These are phyloP conservation scores for Nitzschia inconspicua DNA, from an alignment of 108 stramenopile species.

Conservation along the genomic window DNA sequence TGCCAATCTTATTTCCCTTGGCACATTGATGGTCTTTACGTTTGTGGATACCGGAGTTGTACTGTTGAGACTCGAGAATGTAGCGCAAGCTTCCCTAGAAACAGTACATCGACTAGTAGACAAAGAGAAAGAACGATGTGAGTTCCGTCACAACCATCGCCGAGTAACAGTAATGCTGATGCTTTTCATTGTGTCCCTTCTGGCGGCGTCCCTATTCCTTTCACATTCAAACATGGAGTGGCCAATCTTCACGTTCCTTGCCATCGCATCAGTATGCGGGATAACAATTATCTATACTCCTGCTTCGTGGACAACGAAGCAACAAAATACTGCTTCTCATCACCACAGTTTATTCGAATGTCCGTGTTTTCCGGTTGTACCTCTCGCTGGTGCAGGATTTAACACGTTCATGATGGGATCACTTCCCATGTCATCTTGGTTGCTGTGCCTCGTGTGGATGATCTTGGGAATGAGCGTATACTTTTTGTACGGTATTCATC, in stretches of 20 bases:
- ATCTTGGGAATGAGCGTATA: conserved; percentile 37
- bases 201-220: conserved; percentile 2
- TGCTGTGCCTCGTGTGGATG: conserved; percentile 33
- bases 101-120: not conserved
- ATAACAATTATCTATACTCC: conserved; percentile 8
- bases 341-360: conserved; percentile 29
- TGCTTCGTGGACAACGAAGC: conserved; percentile 13
- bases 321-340: not conserved
- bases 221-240: not conserved
- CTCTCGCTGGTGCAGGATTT: conserved; percentile 40
- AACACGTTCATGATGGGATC: conserved; percentile 56
- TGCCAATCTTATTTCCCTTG: conserved; percentile 54
- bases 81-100: not conserved
- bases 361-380: conserved; percentile 45
- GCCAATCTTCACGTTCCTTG: not conserved
- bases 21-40: conserved; percentile 63
- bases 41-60: conserved; percentile 65
- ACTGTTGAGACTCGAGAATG: conserved; percentile 29
- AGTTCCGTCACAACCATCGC: not conserved
- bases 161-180: conserved; percentile 8
- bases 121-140: not conserved
- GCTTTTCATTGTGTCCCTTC: conserved; percentile 4
- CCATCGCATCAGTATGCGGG: conserved; percentile 5
- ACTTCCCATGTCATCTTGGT: conserved; percentile 38
- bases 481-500: conserved; percentile 44